A percentile compares a stretch with the other conserved stretches of the same genome.
Evolutionary conservation across 345 rosid species (phyloP).

Genomic region (Aquilaria sinensis): DNA sequence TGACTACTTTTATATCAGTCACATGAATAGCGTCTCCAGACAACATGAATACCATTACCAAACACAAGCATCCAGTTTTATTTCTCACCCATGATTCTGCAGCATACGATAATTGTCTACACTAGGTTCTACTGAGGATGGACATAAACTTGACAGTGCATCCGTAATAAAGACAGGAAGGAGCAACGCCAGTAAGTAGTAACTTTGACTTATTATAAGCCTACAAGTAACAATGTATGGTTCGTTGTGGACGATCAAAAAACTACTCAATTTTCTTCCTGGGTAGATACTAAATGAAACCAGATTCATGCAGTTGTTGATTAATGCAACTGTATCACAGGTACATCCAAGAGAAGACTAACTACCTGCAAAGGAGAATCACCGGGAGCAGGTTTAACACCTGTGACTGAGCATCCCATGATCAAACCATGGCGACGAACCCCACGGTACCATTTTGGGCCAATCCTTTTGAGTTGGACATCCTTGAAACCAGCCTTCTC

Average conservation of each 20-base stretch:
- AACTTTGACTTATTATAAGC: too few relatives aligned
- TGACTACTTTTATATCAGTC: not conserved
- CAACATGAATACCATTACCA: not conserved
- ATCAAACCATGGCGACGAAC: conserved; percentile 95
- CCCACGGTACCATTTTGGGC: conserved; percentile 99
- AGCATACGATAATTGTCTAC: not conserved
- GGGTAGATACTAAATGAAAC: not conserved
- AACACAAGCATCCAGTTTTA: not conserved
- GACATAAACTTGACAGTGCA: not conserved
- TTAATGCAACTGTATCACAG: not conserved
- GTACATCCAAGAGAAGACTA: not conserved
- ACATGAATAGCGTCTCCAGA: not conserved
- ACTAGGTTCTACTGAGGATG: not conserved
- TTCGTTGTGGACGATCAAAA: too few relatives aligned
- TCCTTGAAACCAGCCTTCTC: conserved; percentile 87
- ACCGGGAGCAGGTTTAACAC: conserved; percentile 91
- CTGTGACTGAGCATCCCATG: conserved; percentile 99
- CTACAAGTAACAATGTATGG: too few relatives aligned
- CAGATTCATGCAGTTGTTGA: not conserved
- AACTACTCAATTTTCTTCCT: too few relatives aligned
- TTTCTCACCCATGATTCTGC: not conserved
- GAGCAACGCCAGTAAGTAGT: too few relatives aligned
- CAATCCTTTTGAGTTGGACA: conserved; percentile 87
- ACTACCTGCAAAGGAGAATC: conserved; percentile 97
- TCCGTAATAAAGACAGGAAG: too few relatives aligned